Conservation (phyloP, 2,329 filamentous ascomycete genomes). For the Fusarium phyllophilum region DNA sequence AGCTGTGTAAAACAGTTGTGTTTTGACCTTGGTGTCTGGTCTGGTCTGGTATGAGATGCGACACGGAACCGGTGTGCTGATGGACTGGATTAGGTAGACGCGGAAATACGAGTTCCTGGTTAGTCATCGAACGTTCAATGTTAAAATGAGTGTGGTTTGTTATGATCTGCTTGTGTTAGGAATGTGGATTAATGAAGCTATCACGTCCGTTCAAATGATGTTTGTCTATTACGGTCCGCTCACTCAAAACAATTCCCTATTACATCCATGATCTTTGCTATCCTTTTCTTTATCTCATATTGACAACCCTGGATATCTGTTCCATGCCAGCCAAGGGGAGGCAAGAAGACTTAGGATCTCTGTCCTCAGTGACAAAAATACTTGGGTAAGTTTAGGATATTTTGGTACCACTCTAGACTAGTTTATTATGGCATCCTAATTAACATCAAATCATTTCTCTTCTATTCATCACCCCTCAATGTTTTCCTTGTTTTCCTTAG, state of each 20-base stretch:
- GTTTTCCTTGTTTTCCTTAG: not conserved
- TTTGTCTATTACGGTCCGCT: not conserved
- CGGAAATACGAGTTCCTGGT: conserved; percentile 42
- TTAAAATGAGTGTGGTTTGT: conserved; percentile 6
- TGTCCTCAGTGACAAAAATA: not conserved
- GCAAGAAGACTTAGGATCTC: not conserved
- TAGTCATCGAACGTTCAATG: conserved; percentile 21
- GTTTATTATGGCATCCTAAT: not conserved
- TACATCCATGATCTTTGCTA: not conserved
- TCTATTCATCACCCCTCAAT: not conserved
- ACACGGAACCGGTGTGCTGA: conserved; percentile 42
- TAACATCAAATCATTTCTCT: not conserved
- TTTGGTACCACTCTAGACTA: not conserved
- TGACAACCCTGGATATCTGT: not conserved
- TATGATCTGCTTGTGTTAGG: conserved; percentile 4
- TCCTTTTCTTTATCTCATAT: not conserved
- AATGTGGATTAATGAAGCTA: conserved; percentile 18
- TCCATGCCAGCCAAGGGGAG: not conserved
- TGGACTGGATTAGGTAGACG: conserved; percentile 46
- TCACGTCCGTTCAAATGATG: conserved; percentile 2
- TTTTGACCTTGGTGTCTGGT: conserved; percentile 37
- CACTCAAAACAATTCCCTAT: not conserved
- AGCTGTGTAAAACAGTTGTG: conserved; percentile 43
- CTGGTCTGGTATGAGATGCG: conserved; percentile 30
- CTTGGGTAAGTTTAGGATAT: not conserved